Percentiles rank a stretch among this genome's conserved stretches.
These are phyloP conservation scores for Xylariaceae sp. DNA, from an alignment of 2,329 filamentous ascomycete species.

Conservation along the genomic window DNA sequence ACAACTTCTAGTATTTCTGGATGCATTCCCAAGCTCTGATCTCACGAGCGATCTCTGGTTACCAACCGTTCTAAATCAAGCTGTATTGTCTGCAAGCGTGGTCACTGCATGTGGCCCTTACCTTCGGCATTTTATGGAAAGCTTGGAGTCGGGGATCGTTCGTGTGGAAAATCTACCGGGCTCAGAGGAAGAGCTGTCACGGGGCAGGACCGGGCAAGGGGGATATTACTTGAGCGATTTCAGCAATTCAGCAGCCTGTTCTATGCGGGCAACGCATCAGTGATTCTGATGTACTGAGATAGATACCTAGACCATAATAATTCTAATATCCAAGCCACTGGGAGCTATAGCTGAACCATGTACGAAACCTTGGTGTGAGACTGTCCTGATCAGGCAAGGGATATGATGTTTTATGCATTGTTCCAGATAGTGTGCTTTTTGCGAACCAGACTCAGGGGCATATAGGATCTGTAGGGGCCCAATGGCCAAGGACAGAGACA, in stretches of 20 bases:
- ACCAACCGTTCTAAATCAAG: conserved; percentile 28
- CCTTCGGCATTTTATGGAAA: conserved; percentile 31
- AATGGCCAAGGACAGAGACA: no score
- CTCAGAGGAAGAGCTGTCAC: conserved; percentile 22
- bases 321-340: conserved; percentile 4
- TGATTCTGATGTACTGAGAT: conserved; percentile 4
- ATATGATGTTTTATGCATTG: conserved; percentile 9
- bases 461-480: no score
- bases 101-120: conserved; percentile 31
- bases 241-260: conserved; percentile 22
- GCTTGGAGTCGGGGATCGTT: conserved; percentile 27
- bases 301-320: conserved; percentile 2
- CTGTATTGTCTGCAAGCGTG: conserved; percentile 20
- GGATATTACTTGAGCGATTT: conserved; percentile 22
- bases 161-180: conserved; percentile 27
- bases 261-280: conserved; percentile 13
- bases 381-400: conserved; percentile 4
- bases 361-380: not conserved
- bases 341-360: not conserved
- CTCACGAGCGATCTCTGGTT: conserved; percentile 22
- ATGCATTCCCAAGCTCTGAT: conserved; percentile 15
- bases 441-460: not conserved
- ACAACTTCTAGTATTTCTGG: conserved; percentile 24
- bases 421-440: not conserved
- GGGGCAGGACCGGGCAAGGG: conserved; percentile 6